Base-by-base conservation (phyloP, 2,329 filamentous ascomycete species). In the Pseudocercospora vitis region DNA sequence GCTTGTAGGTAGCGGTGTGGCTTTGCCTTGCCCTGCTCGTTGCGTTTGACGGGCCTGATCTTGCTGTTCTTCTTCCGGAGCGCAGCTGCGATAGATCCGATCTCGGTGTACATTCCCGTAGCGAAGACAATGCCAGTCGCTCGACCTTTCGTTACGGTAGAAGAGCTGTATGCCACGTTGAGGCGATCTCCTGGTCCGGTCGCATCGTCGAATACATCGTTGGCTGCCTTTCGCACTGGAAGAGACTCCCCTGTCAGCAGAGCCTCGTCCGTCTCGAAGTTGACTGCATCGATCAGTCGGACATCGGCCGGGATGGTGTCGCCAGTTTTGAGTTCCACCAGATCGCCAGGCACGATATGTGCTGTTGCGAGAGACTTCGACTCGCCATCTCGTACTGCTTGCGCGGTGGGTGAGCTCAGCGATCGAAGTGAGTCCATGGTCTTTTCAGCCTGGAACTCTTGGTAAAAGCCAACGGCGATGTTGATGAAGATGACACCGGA, bases 181-280 rank as follows among this genome's bases (percentile, higher is more conserved):
- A 81, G 76, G 18, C 86, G 81, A 67, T 89, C 87, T 50, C 85
- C 86, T 53, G 86, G 80, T 1, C 82, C 79, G 16, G 81, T 79
- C 8, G 81, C 78, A 16, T 66, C 59, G 16, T 73, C 69, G 57
- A 82, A 82, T 48, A 76, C 76, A 54, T 71, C 75, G 29, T 82
- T 77, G n/a, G 82, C 74, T 63, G 82, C 76, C 73, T 89, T 86
- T 76, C 77, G 81, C 50, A 87, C 84, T 54, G 86, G 83, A 5
- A 87, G 71, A 29, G 86, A 87, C 73, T 90, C 87, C 58, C 87
- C 87, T 11, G 87, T 90, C 32, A 89, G 79, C 54, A 88, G 78
- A 9, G 86, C 85, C 70, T 89, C 86, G 57, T 95, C 88, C 59
- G 86, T 87, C 39, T 70, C 90, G 61, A 95, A 92, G 59, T 91